Evolutionary conservation across 257 asterid species (phyloP), one percentile per base, ranked within the genome.

Genomic region (Plantago elongata): DNA sequence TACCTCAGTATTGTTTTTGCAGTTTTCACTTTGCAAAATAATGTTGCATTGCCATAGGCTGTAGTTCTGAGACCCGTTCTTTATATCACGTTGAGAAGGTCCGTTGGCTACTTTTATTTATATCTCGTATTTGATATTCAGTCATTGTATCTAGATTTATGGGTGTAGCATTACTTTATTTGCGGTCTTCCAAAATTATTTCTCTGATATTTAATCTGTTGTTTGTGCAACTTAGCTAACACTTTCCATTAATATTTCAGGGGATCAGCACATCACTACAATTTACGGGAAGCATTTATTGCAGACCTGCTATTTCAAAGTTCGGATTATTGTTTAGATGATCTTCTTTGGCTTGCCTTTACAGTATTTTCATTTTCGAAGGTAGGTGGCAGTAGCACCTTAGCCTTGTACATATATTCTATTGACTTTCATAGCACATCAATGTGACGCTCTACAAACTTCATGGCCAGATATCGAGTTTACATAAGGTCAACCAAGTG

Each of bases 261-360:
- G 93, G 94, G 67, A 67, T 73, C 77, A 61, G 67, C 80, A 58
- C 73, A 83, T 69, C 83, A 77, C 85, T 89, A 89, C 65, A 65
- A 82, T 37, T 68, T 86, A 83, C 95, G 76, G 72, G 95, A 92
- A 73, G 67, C 84, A 46, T 79, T 63, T 60, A 76, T 86, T 52
- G 85, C 95, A 65, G 95, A 89, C 67, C 80, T 81, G 83, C 84
- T 92, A 58, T 89, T 89, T 71, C 97, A 83, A 73, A 79, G 84
- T 75, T 75, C 95, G 59, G 89, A 84, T 67, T 78, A 84, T 72
- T 84, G 89, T 66, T 72, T 85, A 17, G 97, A 86, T 73, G 99
- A 92, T 78, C 88, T 92, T 61, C 90, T 92, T 64, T 92, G 95
- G 90, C 99, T 92, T 70, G 82, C 83, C 66, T 81, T 81, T 65